Conservation (phyloP, 345 rosid genomes). For the Schrenkiella parvula region DNA sequence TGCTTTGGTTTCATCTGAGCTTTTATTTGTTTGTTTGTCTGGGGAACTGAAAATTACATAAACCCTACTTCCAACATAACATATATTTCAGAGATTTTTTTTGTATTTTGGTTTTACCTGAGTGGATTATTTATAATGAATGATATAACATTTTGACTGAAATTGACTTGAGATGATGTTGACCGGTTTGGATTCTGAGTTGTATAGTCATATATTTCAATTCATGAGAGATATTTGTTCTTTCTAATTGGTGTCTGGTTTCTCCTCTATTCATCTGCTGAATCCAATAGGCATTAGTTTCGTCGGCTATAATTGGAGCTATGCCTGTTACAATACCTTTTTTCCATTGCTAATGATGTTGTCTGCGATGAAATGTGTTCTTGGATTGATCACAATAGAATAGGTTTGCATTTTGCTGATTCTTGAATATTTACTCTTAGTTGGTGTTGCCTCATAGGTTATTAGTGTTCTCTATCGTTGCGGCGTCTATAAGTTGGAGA, state of each 20-base stretch:
- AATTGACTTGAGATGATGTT: conserved; percentile 26
- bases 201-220: background rate
- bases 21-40: background rate
- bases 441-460: conserved; percentile 19
- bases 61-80: conserved; percentile 26
- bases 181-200: conserved; percentile 21
- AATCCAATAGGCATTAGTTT: background rate
- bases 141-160: conserved; percentile 15
- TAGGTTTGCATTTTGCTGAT: conserved; percentile 4
- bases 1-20: conserved; percentile 9
- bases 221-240: conserved; percentile 1
- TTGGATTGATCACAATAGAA: background rate
- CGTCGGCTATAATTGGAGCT: background rate
- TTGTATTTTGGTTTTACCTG: background rate
- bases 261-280: background rate
- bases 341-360: background rate
- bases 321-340: background rate
- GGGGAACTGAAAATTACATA: conserved; percentile 17
- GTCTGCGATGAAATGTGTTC: background rate
- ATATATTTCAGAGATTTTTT: conserved; percentile 1
- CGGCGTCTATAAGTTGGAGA: conserved; percentile 34
- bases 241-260: background rate
- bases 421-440: background rate
- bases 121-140: background rate
- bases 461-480: conserved; percentile 26